Evolutionary conservation across 768 basidiomycete genomes (phyloP).

Genomic region (Boletus sp.): DNA sequence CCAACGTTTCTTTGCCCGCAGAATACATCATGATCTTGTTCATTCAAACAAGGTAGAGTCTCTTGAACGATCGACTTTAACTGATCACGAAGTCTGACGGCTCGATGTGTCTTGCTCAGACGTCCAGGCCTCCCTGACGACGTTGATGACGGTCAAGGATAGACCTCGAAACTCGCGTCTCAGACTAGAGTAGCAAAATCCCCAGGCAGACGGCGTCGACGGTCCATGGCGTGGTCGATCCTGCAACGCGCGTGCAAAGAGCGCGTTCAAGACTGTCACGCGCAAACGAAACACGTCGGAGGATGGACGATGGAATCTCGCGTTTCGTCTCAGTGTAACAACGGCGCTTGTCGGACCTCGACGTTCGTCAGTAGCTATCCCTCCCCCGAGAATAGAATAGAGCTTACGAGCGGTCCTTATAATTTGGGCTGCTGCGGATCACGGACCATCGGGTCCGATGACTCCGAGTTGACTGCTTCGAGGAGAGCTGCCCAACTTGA

Average conservation of each 20-base stretch:
- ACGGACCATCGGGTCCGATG: slow-evolving; percentile 20
- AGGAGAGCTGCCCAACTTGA: slow-evolving; percentile 5
- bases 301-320: not conserved
- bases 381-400: not conserved
- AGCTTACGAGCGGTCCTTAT: slow-evolving; percentile 22
- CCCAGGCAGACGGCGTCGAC: slow-evolving; percentile 28
- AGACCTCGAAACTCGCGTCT: slow-evolving; percentile 1
- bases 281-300: not conserved
- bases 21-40: not conserved
- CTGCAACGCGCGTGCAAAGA: slow-evolving; percentile 32
- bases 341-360: slow-evolving; percentile 2
- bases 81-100: slow-evolving; percentile 34
- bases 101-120: slow-evolving; percentile 32
- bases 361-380: not conserved
- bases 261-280: slow-evolving; percentile 27
- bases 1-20: too few species aligned
- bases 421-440: slow-evolving; percentile 22
- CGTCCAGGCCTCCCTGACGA: slow-evolving; percentile 18
- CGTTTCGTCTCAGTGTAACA: slow-evolving; percentile 31
- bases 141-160: not conserved
- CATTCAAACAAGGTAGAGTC: slow-evolving; percentile 9
- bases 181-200: slow-evolving; percentile 31
- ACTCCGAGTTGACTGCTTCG: slow-evolving; percentile 16
- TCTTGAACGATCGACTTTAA: slow-evolving; percentile 11
- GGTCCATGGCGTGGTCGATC: slow-evolving; percentile 19